Base-by-base conservation (phyloP, 495 filamentous ascomycete species). In the Penicillium verhagenii region DNA sequence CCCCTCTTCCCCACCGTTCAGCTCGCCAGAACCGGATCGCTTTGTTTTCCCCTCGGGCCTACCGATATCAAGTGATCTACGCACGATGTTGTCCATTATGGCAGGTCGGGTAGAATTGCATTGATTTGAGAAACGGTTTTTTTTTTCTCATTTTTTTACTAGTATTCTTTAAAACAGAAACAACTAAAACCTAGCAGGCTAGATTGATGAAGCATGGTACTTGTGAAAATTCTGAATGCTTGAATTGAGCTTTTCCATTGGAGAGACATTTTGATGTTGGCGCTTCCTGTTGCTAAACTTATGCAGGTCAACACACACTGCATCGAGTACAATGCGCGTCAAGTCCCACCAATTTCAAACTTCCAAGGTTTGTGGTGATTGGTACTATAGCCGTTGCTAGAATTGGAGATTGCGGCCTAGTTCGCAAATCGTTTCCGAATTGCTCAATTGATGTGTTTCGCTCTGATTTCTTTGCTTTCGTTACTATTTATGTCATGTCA, bases 1-100 rank as follows among this genome's bases (percentile, higher is more conserved):
- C 42, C 40, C 37, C 28, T 58, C 43, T 58, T 54, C 64, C 47
- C 65, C 65, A 68, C 65, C 24, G 53, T 63, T 68, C 65, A 68
- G 65, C 62, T 65, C 56, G 45, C 39, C 55, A 57, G 57, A 57
- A 57, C 58, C 38, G 29, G 58, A 50, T 58, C 43, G 24, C 21
- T 38, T 28, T 43, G 16, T 37, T 35, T n/a, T 50, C 21, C 25
- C 42, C 50, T 57, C 50, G 58, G 53, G 28, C 19, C 26, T 16
- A 2, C 33, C 33, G 29, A 38, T 38, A 42, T 58, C 61, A 65
- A 57, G 60, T 64, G 60, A 55, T 54, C n/a, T 40, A 44, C 24
- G 28, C 38, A n/a, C 19, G 1, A 33, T 25, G 6, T 19, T 25
- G 6, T 13, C 13, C 13, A 4, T 35, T 8, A n/a, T n/a, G 9